A percentile compares a stretch with the other conserved stretches of the same genome.
Evolutionary conservation across 495 filamentous ascomycete genomes (phyloP).

Genomic region (Lepidopterella palustris): DNA sequence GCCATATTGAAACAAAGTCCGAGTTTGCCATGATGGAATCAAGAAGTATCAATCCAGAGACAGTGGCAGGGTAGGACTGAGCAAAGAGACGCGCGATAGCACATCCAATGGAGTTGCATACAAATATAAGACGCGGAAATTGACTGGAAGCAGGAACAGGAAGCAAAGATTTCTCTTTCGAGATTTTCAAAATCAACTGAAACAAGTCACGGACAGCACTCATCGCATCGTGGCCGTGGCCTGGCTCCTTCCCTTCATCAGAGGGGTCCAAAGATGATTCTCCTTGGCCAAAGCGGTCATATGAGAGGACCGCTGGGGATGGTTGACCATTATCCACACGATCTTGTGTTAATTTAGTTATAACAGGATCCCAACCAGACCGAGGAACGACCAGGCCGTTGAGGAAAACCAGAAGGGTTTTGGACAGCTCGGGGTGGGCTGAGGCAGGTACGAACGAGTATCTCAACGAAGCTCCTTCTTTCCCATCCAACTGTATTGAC

Average conservation of each 20-base stretch:
- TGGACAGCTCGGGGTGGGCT: slow-evolving; percentile 17
- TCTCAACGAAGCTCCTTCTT: slow-evolving; percentile 6
- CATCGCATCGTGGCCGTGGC: slow-evolving; percentile 48
- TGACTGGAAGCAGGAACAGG: neutral
- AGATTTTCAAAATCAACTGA: slow-evolving; percentile 43
- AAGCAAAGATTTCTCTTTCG: slow-evolving; percentile 13
- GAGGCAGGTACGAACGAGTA: slow-evolving; percentile 22
- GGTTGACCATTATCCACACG: slow-evolving; percentile 14
- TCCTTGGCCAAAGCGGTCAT: slow-evolving; percentile 61
- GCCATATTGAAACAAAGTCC: slow-evolving; percentile 54
- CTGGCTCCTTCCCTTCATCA: slow-evolving; percentile 38
- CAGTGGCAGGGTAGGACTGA: slow-evolving; percentile 40
- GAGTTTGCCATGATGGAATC: slow-evolving; percentile 58
- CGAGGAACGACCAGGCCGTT: slow-evolving; percentile 55
- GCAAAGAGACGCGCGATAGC: slow-evolving; percentile 53
- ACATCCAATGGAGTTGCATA: slow-evolving; percentile 56
- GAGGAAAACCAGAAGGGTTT: slow-evolving; percentile 51
- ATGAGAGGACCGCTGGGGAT: slow-evolving; percentile 49
- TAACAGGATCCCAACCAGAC: slow-evolving; percentile 43
- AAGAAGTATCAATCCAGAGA: slow-evolving; percentile 49
- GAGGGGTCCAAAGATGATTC: slow-evolving; percentile 50
- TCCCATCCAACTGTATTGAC: slow-evolving; percentile 8
- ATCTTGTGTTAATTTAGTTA: slow-evolving; percentile 39
- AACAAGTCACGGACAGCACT: slow-evolving; percentile 47
- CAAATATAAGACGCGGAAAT: slow-evolving; percentile 41